Evolutionary conservation across 2,329 filamentous ascomycete species (phyloP).

Genomic region (Verticillium zaregamsianum): DNA sequence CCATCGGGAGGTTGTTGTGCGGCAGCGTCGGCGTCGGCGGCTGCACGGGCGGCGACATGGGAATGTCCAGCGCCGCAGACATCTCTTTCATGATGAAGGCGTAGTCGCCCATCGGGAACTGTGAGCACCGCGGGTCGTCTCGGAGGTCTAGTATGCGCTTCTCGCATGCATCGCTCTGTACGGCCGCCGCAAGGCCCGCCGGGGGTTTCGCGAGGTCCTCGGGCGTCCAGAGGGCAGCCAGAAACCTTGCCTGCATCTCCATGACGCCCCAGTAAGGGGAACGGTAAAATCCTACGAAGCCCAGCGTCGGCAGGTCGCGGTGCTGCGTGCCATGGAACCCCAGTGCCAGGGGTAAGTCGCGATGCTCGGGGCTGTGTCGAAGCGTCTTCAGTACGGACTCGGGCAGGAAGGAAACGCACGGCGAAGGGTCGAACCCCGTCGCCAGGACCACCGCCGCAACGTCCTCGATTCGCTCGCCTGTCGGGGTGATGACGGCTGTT

Average conservation of each 20-base stretch:
- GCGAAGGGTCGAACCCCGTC: constrained; percentile 67
- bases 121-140: constrained; percentile 47
- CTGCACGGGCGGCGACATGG: constrained; percentile 28
- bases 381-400: constrained; percentile 50
- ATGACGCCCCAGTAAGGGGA: constrained; percentile 84
- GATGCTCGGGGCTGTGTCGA: constrained; percentile 49
- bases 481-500: constrained; percentile 24
- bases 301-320: constrained; percentile 57
- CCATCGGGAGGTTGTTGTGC: constrained; percentile 38
- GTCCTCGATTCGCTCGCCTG: constrained; percentile 38
- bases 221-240: constrained; percentile 56
- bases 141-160: constrained; percentile 47
- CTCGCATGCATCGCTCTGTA: constrained; percentile 39
- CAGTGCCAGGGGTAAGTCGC: constrained; percentile 59
- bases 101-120: constrained; percentile 85
- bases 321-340: constrained; percentile 64
- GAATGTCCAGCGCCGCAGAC: constrained; percentile 52
- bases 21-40: constrained; percentile 32
- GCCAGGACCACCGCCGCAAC: constrained; percentile 68
- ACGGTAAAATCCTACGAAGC: constrained; percentile 80
- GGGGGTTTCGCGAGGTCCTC: constrained; percentile 17
- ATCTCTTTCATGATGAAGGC: constrained; percentile 71
- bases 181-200: constrained; percentile 29
- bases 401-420: constrained; percentile 62
- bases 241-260: constrained; percentile 76